A percentile compares a stretch with the other conserved stretches of the same genome.
These are phyloP conservation scores for Aspergillus sp. DNA, from an alignment of 2,329 filamentous ascomycete genomes.

Conservation along the genomic window DNA sequence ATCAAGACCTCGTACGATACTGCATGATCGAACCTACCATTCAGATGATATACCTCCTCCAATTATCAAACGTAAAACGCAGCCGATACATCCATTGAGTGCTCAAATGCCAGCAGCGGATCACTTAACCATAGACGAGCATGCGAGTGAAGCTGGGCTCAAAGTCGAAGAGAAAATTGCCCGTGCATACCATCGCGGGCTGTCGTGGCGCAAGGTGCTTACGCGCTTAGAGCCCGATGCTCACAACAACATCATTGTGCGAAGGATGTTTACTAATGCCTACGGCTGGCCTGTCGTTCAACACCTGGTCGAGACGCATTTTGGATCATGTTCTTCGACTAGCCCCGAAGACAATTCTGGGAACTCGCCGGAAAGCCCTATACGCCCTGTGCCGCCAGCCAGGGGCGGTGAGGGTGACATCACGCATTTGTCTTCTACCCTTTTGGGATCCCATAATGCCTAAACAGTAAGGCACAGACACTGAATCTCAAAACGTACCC, in stretches of 20 bases:
- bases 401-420: neutral
- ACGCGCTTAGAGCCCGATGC: slow-evolving; percentile 95
- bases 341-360: neutral
- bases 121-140: slow-evolving; percentile 14
- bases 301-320: slow-evolving; percentile 93
- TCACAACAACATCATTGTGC: slow-evolving; percentile 97
- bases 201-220: slow-evolving; percentile 96
- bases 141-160: slow-evolving; percentile 56
- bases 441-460: neutral
- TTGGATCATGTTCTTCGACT: slow-evolving; percentile 59
- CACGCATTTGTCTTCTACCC: neutral
- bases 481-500: too few relatives aligned
- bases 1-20: slow-evolving; percentile 84
- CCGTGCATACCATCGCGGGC: slow-evolving; percentile 85
- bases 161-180: slow-evolving; percentile 98
- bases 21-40: slow-evolving; percentile 95
- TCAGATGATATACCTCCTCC: slow-evolving; percentile 89
- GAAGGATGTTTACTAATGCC: slow-evolving; percentile 94
- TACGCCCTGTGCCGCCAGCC: neutral
- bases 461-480: neutral
- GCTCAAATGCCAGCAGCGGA: slow-evolving; percentile 24
- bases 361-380: neutral
- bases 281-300: slow-evolving; percentile 97
- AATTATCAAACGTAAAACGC: slow-evolving; percentile 54
- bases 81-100: slow-evolving; percentile 35